phyloP scores from a whole-genome alignment of 495 filamentous ascomycete genomes.

The Penicillium steckii region DNA sequence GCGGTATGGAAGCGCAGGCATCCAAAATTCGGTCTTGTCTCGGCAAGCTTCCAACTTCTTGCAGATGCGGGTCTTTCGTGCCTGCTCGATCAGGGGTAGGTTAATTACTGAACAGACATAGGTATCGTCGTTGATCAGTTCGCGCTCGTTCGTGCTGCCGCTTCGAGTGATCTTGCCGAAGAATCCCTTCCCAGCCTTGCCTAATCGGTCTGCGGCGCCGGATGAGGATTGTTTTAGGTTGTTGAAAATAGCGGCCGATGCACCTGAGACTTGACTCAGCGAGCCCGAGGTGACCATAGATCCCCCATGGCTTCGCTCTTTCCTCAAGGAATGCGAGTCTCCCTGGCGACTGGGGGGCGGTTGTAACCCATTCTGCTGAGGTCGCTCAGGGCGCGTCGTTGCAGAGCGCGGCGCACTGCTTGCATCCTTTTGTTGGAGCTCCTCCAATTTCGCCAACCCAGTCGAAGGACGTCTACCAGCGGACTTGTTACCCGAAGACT shows the following conservation, averaged over 20 bases:
- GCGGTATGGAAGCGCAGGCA: slow-evolving; percentile 88
- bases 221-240: slow-evolving; percentile 69
- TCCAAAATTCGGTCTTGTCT: slow-evolving; percentile 97
- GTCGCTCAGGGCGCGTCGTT: slow-evolving; percentile 59
- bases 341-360: slow-evolving; percentile 55
- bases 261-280: slow-evolving; percentile 59
- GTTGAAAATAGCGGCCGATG: slow-evolving; percentile 65
- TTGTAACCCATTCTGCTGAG: slow-evolving; percentile 33
- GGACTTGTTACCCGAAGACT: slow-evolving; percentile 35
- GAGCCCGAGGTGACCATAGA: slow-evolving; percentile 55
- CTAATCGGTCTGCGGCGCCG: slow-evolving; percentile 68
- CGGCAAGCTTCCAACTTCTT: slow-evolving; percentile 77
- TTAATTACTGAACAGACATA: slow-evolving; percentile 80
- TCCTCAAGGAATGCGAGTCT: slow-evolving; percentile 36
- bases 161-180: slow-evolving; percentile 74
- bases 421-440: slow-evolving; percentile 29
- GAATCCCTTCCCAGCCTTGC: slow-evolving; percentile 73
- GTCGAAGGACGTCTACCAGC: slow-evolving; percentile 44
- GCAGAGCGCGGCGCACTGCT: slow-evolving; percentile 51
- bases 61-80: slow-evolving; percentile 80
- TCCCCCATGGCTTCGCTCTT: slow-evolving; percentile 48
- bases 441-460: slow-evolving; percentile 41
- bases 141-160: slow-evolving; percentile 67
- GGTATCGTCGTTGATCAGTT: slow-evolving; percentile 68
- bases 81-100: slow-evolving; percentile 77